Evolutionary conservation across 2,329 filamentous ascomycete species (phyloP), one percentile per base, ranked within the genome.

Genomic region (Cordyceps javanica): DNA sequence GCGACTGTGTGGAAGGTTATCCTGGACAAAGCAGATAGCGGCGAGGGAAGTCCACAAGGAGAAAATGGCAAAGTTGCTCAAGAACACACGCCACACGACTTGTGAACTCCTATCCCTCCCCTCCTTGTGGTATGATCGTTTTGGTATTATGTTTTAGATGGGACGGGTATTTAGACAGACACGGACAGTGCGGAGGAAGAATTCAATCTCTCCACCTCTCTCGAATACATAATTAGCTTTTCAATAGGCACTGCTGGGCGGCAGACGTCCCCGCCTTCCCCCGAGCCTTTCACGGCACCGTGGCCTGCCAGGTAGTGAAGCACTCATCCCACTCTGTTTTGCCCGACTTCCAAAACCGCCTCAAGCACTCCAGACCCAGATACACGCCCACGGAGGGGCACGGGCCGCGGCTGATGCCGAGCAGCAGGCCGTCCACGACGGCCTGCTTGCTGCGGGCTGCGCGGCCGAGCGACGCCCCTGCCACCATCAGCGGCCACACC

Each of bases 71-170:
- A 14, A 38, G 16, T 38, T 41, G n/a, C 19, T 21, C 14, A 41
- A 19, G 7, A 41, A 41, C 13, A 39, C 41, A 14, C 14, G 10
- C n/a, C 46, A 25, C 21, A 13, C n/a, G n/a, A 14, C 30, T 50
- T n/a, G 8, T 8, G 21, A 50, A 19, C 14, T 60, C n/a, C n/a
- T 65, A 46, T 51, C 9, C 26, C 30, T 32, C n/a, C 11, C 8
- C 34, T 9, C 21, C 8, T 51, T 13, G 34, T 32, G 34, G 34
- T 21, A 39, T 34, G 34, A 7, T 10, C 26, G 25, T 28, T 28
- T 28, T 19, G 48, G 34, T 51, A 34, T 51, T 51, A 34, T 38
- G 34, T 51, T 50, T 39, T 51, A 51, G 48, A 51, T 23, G 34
- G 34, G 13, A 14, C 13, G 14, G 34, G 21, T 38, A 28, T 51